Conservation (phyloP, 1,284 basidiomycete species). For the Pholiota adiposa region DNA sequence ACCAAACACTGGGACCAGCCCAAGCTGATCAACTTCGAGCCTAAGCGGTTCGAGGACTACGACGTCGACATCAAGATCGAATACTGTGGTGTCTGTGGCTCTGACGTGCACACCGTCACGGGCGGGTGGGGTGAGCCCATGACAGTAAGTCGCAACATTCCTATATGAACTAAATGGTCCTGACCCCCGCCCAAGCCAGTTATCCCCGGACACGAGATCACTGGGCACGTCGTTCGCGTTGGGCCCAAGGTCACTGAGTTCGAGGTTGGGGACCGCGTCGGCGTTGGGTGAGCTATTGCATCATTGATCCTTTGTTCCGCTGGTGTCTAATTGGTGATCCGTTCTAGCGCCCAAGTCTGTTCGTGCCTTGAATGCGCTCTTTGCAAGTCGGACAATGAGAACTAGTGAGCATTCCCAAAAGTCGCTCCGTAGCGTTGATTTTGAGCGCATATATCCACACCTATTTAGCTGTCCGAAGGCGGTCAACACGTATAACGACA, state of each 20-base stretch:
- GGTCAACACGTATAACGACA: conserved; percentile 38
- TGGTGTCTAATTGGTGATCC: neutral
- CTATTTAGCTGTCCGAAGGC: conserved; percentile 26
- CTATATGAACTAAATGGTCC: neutral
- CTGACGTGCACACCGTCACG: conserved; percentile 55
- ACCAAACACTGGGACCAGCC: conserved; percentile 45
- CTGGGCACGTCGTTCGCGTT: conserved; percentile 57
- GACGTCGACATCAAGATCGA: conserved; percentile 44
- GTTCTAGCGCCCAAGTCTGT: conserved; percentile 51
- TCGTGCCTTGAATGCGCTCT: conserved; percentile 55
- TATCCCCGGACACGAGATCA: conserved; percentile 63
- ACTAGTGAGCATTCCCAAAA: conserved; percentile 43
- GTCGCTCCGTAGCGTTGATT: no score
- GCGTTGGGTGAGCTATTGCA: conserved; percentile 50
- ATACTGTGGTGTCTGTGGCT: conserved; percentile 49
- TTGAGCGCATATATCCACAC: no score
- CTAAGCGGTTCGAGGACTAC: conserved; percentile 37
- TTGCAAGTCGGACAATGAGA: conserved; percentile 59
- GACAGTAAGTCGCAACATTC: conserved; percentile 22
- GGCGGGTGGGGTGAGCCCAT: conserved; percentile 51
- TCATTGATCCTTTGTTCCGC: neutral
- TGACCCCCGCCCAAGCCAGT: conserved; percentile 32
- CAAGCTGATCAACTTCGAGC: conserved; percentile 43
- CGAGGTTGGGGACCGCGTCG: conserved; percentile 66
- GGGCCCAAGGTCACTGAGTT: conserved; percentile 59